phyloP scores from a whole-genome alignment of 306 rosid genomes.

The Prunus persica region DNA sequence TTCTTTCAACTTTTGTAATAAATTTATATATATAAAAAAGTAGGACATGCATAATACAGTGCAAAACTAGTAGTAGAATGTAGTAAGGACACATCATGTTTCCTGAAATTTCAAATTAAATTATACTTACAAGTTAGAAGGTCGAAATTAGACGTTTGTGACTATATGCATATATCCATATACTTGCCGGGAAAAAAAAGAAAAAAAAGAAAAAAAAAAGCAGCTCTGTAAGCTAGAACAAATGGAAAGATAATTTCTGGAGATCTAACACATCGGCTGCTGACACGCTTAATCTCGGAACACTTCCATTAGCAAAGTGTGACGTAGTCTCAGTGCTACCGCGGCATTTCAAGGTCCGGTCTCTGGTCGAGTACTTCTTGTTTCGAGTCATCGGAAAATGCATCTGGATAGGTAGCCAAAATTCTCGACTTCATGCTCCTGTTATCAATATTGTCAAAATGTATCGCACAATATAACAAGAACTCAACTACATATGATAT shows the following conservation, averaged over 20 bases:
- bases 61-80: neutral
- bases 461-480: neutral
- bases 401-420: constrained; percentile 74
- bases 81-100: neutral
- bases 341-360: constrained; percentile 87
- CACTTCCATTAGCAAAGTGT: neutral
- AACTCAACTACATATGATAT: neutral
- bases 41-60: too few species aligned
- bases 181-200: too few species aligned
- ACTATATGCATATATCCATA: neutral
- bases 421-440: constrained; percentile 87
- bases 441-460: constrained; percentile 13
- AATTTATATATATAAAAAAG: too few species aligned
- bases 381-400: constrained; percentile 59
- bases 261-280: neutral
- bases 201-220: too few species aligned
- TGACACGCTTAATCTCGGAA: neutral
- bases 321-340: constrained; percentile 15
- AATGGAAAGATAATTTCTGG: neutral
- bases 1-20: too few species aligned
- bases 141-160: neutral
- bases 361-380: constrained; percentile 60
- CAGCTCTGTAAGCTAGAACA: neutral
- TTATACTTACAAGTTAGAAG: neutral
- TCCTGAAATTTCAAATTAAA: neutral